phyloP scores from a whole-genome alignment of 2,329 filamentous ascomycete genomes.

The Pestalotiopsis sp. region DNA sequence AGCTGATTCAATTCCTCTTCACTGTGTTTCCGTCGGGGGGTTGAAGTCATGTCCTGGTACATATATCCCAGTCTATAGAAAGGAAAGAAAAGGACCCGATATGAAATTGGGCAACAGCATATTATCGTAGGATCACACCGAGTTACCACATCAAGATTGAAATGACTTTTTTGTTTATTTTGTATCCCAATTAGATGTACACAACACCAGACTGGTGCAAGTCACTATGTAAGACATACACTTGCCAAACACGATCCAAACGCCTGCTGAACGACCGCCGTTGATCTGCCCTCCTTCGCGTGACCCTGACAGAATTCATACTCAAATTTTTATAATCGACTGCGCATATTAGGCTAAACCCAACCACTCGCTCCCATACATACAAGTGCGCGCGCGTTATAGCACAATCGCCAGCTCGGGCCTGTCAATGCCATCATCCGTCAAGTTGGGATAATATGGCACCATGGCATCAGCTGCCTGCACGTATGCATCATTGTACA shows the following conservation, averaged over 20 bases:
- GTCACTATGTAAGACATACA: not conserved
- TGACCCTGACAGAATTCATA: not conserved
- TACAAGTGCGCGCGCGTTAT: conserved; percentile 43
- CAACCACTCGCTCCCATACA: not conserved
- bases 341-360: not conserved
- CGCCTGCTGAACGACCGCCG: not conserved
- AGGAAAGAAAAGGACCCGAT: too few species aligned
- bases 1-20: too few species aligned
- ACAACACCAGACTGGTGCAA: not conserved
- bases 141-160: too few species aligned
- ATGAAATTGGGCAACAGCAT: too few species aligned
- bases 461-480: conserved; percentile 93
- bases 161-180: not conserved
- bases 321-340: not conserved
- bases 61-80: too few species aligned
- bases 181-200: not conserved
- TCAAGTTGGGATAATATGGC: conserved; percentile 89
- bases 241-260: not conserved
- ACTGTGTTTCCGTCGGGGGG: too few species aligned
- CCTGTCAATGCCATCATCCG: conserved; percentile 77
- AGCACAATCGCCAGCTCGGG: conserved; percentile 83
- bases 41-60: too few species aligned
- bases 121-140: too few species aligned
- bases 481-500: conserved; percentile 97
- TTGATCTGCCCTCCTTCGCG: not conserved